Conservation (phyloP, 2,329 filamentous ascomycete species). For the Parafenestella ontariensis region DNA sequence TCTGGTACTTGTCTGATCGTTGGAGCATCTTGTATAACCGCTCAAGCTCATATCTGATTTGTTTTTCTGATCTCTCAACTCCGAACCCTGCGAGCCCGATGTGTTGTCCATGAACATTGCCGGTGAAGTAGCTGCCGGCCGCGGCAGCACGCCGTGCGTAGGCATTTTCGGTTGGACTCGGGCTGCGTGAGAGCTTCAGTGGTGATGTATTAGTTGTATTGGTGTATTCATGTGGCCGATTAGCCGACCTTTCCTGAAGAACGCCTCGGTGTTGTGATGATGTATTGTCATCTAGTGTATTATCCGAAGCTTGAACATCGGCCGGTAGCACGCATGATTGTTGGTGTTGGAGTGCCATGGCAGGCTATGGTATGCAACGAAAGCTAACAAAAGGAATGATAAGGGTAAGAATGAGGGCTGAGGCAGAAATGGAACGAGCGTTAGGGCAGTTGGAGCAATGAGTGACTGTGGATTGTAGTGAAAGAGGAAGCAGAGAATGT, state of each 20-base stretch:
- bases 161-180: conserved; percentile 35
- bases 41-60: conserved; percentile 37
- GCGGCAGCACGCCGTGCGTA: conserved; percentile 25
- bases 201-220: conserved; percentile 13
- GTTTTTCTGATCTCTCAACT: conserved; percentile 35
- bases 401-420: conserved; percentile 49
- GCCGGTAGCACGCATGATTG: conserved; percentile 52
- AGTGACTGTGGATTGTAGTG: conserved; percentile 52
- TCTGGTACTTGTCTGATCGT: conserved; percentile 52
- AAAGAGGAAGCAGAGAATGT: conserved; percentile 41
- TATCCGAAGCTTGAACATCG: conserved; percentile 50
- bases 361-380: conserved; percentile 31
- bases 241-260: conserved; percentile 53
- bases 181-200: conserved; percentile 42
- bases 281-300: conserved; percentile 17
- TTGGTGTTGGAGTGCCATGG: conserved; percentile 45
- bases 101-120: conserved; percentile 32
- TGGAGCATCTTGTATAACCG: conserved; percentile 38
- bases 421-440: conserved; percentile 48
- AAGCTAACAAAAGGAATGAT: conserved; percentile 35
- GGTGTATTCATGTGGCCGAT: conserved; percentile 48
- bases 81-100: conserved; percentile 25
- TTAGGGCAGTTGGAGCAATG: conserved; percentile 53
- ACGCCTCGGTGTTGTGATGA: conserved; percentile 34
- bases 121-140: conserved; percentile 34